Percentiles rank a stretch among this genome's conserved stretches.
These are phyloP conservation scores for Brassica balearica DNA, from an alignment of 441 rosid genomes.

Conservation along the genomic window DNA sequence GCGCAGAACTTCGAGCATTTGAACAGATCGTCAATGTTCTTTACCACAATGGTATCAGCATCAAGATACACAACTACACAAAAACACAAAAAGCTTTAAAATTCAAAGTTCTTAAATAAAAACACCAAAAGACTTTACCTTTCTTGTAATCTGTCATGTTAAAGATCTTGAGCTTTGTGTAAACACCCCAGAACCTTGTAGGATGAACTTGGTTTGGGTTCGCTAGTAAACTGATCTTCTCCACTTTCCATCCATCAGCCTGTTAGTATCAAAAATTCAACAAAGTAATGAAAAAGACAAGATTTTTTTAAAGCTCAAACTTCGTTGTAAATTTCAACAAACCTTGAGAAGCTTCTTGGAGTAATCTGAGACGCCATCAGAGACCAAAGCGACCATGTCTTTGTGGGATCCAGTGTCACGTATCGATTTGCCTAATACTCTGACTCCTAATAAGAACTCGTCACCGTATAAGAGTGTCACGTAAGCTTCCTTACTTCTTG, in stretches of 20 bases:
- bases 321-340: background rate
- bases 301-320: conserved; percentile 25
- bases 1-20: conserved; percentile 88
- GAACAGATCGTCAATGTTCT: conserved; percentile 87
- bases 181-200: conserved; percentile 93
- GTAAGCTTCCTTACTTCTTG: conserved; percentile 68
- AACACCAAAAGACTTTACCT: conserved; percentile 50
- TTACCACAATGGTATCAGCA: conserved; percentile 95
- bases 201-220: conserved; percentile 94
- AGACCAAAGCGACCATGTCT: conserved; percentile 89
- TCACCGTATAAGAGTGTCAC: conserved; percentile 90
- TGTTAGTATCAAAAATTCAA: conserved; percentile 45
- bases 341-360: conserved; percentile 77
- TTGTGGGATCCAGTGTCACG: conserved; percentile 75
- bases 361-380: conserved; percentile 89
- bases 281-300: conserved; percentile 10
- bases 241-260: conserved; percentile 99
- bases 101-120: conserved; percentile 43
- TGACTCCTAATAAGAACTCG: conserved; percentile 90
- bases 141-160: conserved; percentile 87
- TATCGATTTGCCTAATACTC: conserved; percentile 95
- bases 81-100: conserved; percentile 21
- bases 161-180: conserved; percentile 90
- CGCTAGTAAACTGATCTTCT: conserved; percentile 80
- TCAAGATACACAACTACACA: conserved; percentile 91